phyloP scores from a whole-genome alignment of 441 rosid species.

The Adansonia gregorii region DNA sequence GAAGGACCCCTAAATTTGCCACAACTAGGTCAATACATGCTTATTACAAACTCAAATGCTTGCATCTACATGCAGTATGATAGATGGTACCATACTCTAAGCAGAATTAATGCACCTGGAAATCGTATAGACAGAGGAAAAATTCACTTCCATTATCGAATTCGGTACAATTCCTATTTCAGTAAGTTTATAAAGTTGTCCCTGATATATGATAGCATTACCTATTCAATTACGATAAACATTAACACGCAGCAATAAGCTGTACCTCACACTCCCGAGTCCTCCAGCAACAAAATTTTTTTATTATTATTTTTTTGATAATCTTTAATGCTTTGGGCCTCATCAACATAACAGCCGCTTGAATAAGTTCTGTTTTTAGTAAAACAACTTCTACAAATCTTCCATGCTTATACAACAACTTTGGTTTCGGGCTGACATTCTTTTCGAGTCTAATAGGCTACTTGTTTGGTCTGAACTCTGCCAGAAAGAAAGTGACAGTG shows the following conservation, averaged over 20 bases:
- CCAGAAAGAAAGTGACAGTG: background rate
- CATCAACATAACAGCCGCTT: background rate
- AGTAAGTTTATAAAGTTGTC: constrained; percentile 12
- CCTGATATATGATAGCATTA: background rate
- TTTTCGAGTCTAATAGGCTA: background rate
- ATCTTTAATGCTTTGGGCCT: background rate
- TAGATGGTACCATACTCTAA: background rate
- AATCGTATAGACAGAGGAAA: background rate
- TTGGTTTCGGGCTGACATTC: constrained; percentile 2
- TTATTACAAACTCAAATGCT: background rate
- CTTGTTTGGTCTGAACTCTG: constrained; percentile 14
- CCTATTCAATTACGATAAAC: background rate
- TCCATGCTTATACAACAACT: constrained; percentile 19
- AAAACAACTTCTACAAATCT: background rate
- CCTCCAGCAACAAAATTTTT: background rate
- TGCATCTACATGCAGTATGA: background rate
- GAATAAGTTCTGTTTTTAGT: background rate
- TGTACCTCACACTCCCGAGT: background rate
- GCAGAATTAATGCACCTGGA: background rate
- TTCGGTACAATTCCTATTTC: constrained; percentile 11
- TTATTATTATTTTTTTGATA: background rate
- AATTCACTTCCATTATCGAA: constrained; percentile 1
- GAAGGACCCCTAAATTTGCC: background rate
- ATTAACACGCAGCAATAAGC: background rate
- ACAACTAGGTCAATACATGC: background rate